These are phyloP conservation scores for Sporothrix variecibatus DNA, from an alignment of 2,329 filamentous ascomycete genomes.

Conservation along the genomic window DNA sequence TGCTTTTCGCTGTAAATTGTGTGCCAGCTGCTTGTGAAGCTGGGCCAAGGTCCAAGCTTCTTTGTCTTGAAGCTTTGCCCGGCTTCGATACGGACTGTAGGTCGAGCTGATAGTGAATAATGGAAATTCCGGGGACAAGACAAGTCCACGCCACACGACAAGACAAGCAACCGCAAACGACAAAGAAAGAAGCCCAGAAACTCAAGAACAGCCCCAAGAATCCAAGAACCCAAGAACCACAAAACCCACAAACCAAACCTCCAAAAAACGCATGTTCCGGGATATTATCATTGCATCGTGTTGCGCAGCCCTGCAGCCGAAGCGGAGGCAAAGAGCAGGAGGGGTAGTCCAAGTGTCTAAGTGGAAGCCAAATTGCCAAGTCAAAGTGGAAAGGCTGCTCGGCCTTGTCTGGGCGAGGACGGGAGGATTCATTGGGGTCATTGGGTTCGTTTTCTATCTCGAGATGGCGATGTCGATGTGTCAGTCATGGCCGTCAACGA, in stretches of 20 bases:
- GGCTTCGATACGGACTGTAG: background rate
- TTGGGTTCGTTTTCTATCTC: background rate
- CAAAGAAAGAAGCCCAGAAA: background rate
- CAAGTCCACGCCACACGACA: background rate
- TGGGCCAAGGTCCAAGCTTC: background rate
- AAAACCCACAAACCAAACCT: background rate
- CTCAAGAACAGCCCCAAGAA: background rate
- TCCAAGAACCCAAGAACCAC: background rate
- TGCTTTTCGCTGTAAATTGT: background rate
- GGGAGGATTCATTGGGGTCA: background rate
- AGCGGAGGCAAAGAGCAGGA: background rate
- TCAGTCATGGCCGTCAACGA: background rate
- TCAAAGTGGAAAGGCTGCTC: background rate
- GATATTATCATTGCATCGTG: conserved; percentile 14
- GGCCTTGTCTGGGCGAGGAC: background rate
- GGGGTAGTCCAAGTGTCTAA: background rate
- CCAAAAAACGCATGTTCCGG: conserved; percentile 7
- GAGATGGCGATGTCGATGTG: background rate
- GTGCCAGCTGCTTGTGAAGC: background rate
- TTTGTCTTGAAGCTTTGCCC: background rate
- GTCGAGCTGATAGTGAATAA: conserved; percentile 16
- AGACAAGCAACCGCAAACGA: background rate
- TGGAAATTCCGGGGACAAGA: conserved; percentile 13
- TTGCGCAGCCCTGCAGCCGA: conserved; percentile 2
- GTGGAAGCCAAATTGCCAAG: background rate